Conservation (phyloP, 345 rosid genomes). For the thale cress (Arabidopsis thaliana) region TAIR10.1 NC_003070.9:11759001-11759500, state of each 20-base stretch:
- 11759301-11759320: slow-evolving; percentile 12
- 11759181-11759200: slow-evolving; percentile 66
- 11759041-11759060: neutral
- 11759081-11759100: slow-evolving; percentile 72
- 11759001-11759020: neutral
- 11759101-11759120: slow-evolving; percentile 67
- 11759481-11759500: slow-evolving; percentile 27
- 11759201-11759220: slow-evolving; percentile 44
- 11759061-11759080: slow-evolving; percentile 51
- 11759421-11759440: too few relatives aligned
- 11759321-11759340: slow-evolving; percentile 3
- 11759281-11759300: slow-evolving; percentile 35
- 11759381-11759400: slow-evolving; percentile 20
- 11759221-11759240: slow-evolving; percentile 36
- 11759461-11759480: slow-evolving; percentile 4
- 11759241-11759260: slow-evolving; percentile 47
- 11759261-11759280: slow-evolving; percentile 57
- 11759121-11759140: slow-evolving; percentile 49
- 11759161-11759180: slow-evolving; percentile 49
- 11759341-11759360: slow-evolving; percentile 28
- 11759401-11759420: neutral
- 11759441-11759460: neutral
- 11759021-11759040: neutral
- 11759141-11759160: slow-evolving; percentile 48
- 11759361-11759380: slow-evolving; percentile 21